Percentiles rank a stretch among this genome's conserved stretches.
Conservation (phyloP, 2,329 filamentous ascomycete genomes). For the Talaromyces sp. region DNA sequence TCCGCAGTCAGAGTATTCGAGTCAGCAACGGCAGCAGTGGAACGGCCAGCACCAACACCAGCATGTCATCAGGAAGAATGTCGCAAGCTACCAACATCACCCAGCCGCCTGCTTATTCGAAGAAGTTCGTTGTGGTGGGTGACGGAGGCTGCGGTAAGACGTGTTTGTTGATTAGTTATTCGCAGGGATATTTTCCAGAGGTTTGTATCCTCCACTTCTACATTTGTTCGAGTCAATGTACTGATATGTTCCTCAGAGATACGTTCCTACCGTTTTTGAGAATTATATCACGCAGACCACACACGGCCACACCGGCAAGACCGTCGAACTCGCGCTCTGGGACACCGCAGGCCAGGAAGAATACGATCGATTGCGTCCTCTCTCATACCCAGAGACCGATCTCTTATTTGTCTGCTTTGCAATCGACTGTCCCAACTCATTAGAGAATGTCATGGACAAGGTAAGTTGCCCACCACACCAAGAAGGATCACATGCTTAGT, state of each 20-base stretch:
- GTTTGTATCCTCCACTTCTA: conserved; percentile 50
- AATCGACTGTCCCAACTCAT: conserved; percentile 95
- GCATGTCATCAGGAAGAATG: conserved; percentile 66
- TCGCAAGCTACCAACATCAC: conserved; percentile 81
- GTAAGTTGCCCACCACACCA: conserved; percentile 48
- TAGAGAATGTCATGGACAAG: conserved; percentile 99
- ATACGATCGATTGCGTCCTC: conserved; percentile 68
- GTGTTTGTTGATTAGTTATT: conserved; percentile 96
- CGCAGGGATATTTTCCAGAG: conserved; percentile 98
- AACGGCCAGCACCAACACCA: conserved; percentile 75
- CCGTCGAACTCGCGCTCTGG: conserved; percentile 94
- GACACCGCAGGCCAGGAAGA: conserved; percentile 68
- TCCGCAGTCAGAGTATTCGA: conserved; percentile 56
- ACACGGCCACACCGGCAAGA: conserved; percentile 83
- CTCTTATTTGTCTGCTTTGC: conserved; percentile 98
- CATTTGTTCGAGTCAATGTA: neutral
- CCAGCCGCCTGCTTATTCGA: conserved; percentile 88
- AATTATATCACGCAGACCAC: conserved; percentile 99
- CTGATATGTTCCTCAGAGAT: conserved; percentile 66
- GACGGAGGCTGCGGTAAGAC: conserved; percentile 99
- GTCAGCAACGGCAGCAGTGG: conserved; percentile 67
- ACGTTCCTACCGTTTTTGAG: conserved; percentile 97
- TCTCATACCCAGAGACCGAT: conserved; percentile 97
- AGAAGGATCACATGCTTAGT: neutral
- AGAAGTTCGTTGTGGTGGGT: conserved; percentile 98